A percentile compares a stretch with the other conserved stretches of the same genome.
phyloP scores from a whole-genome alignment of 805 yeast species.

The Barnettozyma sucrosica region DNA sequence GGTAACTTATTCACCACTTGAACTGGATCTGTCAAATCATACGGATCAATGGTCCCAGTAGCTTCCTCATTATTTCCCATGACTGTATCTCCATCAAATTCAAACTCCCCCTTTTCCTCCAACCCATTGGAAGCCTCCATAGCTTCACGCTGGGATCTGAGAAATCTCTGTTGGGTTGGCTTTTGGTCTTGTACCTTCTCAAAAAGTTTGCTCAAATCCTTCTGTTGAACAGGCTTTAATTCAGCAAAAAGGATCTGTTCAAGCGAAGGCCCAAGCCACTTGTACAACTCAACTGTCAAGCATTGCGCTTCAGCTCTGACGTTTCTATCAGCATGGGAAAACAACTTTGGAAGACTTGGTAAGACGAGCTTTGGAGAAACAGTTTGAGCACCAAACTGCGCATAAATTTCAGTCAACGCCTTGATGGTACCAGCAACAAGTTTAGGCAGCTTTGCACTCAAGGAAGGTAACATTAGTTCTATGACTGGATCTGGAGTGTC shows the following conservation, averaged over 20 bases:
- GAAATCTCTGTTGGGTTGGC: constrained; percentile 49
- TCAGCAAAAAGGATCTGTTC: constrained; percentile 56
- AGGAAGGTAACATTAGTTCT: constrained; percentile 58
- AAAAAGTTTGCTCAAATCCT: constrained; percentile 69
- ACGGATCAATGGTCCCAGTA: constrained; percentile 47
- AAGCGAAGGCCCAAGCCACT: constrained; percentile 62
- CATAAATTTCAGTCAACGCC: constrained; percentile 46
- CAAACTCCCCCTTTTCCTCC: constrained; percentile 9
- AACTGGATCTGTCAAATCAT: constrained; percentile 63
- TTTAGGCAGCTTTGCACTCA: constrained; percentile 67
- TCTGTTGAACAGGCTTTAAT: constrained; percentile 88
- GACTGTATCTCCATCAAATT: constrained; percentile 20
- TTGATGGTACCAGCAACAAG: constrained; percentile 61
- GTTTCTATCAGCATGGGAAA: constrained; percentile 79
- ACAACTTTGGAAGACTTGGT: constrained; percentile 56
- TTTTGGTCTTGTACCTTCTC: constrained; percentile 39
- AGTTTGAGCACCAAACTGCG: constrained; percentile 56
- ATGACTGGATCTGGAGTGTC: constrained; percentile 61
- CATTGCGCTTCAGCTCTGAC: constrained; percentile 76
- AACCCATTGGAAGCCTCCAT: constrained; percentile 21
- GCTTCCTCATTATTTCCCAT: constrained; percentile 26
- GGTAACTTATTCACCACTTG: constrained; percentile 66
- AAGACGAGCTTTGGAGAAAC: constrained; percentile 54
- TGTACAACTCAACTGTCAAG: constrained; percentile 61
- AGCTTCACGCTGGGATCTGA: constrained; percentile 48